Evolutionary conservation across 2,329 filamentous ascomycete species (phyloP), one percentile per base, ranked within the genome.

Genomic region (Colletotrichum trifolii): DNA sequence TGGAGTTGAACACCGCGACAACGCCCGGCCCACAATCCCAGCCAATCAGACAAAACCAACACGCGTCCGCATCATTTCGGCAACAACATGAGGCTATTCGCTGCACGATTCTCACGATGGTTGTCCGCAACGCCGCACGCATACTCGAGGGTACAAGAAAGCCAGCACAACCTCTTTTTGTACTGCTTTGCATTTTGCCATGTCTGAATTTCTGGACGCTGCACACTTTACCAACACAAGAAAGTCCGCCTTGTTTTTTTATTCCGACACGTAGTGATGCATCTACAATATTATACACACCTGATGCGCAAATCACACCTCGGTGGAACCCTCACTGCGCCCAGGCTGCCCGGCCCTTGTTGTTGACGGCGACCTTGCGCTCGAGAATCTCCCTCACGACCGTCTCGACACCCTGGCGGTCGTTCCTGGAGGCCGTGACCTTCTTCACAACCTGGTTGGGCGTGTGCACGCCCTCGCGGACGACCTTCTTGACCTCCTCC

Each of bases 381-480:
- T 75, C 73, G 68, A 94, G 70, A 35, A 94, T 88, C 74, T 94
- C 92, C 54, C 82, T 72, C 4, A 93, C 88, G 63, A 94, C 87
- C 73, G 87, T 83, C 69, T 80, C 81, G 46, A 93, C 87, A 48
- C 92, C 92, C 71, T 91, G 88, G 76, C 92, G 91, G 60, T 86
- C 83, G 25, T 84, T 82, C 72, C 83, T 86, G 70, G 77, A 82
- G 50, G 82, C 79, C 42, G 92, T 76, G 46, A 96, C 86, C 69
- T 88, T 82, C 17, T 85, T 80, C 39, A 91, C 77, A 64, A 94
- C 85, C 75, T 91, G 82, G 66, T 84, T 78, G 7, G 81, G 78
- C n/a, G 79, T 82, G 72, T 75, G 76, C 33, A 64, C 70, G 60
- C 76, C 80, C 34, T 74, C 69, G 25, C 69, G 70, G 15, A 89